Percentiles rank a stretch among this genome's conserved stretches.
These are phyloP conservation scores for Mimosa pudica DNA, from an alignment of 306 rosid species.

Conservation along the genomic window DNA sequence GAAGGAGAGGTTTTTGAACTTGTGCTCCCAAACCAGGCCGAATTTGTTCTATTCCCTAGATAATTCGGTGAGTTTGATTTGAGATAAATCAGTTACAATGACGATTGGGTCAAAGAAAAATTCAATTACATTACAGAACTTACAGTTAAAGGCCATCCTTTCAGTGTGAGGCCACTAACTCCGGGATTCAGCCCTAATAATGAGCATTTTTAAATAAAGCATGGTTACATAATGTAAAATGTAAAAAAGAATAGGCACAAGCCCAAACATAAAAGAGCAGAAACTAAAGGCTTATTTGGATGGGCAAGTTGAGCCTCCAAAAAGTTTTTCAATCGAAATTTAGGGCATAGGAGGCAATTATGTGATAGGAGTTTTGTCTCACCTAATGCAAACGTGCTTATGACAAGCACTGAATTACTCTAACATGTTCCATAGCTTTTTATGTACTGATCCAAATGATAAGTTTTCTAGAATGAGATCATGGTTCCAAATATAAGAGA, in stretches of 20 bases:
- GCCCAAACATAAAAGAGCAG: constrained; percentile 16
- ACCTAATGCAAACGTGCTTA: no score
- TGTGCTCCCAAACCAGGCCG: constrained; percentile 82
- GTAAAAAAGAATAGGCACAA: constrained; percentile 22
- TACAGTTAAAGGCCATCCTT: constrained; percentile 98
- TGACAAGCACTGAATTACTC: constrained; percentile 13
- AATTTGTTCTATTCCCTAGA: constrained; percentile 86
- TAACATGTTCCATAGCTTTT: constrained; percentile 22
- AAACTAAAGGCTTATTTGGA: constrained; percentile 2
- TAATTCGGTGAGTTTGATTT: constrained; percentile 38
- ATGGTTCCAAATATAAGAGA: no score
- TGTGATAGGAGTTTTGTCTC: no score
- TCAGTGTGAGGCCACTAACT: constrained; percentile 76
- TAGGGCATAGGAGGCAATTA: no score
- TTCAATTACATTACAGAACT: constrained; percentile 42
- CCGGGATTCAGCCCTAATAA: constrained; percentile 74
- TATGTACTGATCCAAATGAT: neutral
- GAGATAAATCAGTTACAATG: constrained; percentile 28
- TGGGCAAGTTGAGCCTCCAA: no score
- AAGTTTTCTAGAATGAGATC: no score
- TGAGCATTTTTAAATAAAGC: constrained; percentile 30
- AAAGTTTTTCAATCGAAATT: no score
- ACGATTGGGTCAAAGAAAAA: constrained; percentile 23
- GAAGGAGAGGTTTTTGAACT: constrained; percentile 90
- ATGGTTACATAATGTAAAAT: neutral